Base-by-base conservation (phyloP, 2,329 filamentous ascomycete species). In the Cladobotryum protrusum region DNA sequence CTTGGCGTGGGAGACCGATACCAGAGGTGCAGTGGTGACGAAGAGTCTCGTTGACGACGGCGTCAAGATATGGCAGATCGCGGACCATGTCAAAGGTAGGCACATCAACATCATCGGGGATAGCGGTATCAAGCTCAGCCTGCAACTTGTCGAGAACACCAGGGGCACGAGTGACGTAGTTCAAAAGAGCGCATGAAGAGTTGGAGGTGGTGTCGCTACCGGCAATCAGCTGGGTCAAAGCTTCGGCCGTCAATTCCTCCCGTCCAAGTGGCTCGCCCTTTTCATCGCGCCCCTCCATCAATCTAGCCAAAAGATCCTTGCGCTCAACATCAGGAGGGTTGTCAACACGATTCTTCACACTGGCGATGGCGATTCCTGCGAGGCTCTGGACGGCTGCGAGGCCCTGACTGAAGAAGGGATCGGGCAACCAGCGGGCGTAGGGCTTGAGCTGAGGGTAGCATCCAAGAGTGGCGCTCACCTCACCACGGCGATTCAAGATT, bases 281-380 rank as follows among this genome's bases (percentile, higher is more conserved):
- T 53, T 88, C 85, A 64, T 96, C 89, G 50, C 86, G 84, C 43
- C 88, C 89, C 68, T 95, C 86, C 82, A 95, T 92, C 9, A 96
- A 73, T 2, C 88, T 79, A 1, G 87, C 83, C 4, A 96, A 82
- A 1, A 96, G 78, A 61, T 96, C 90, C 44, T 85, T 84, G 54
- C 90, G 85, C 34, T 81, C 77, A 18, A 80, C 76, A 5, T 79
- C 71, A 2, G 77, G 79, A n/a, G 85, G 82, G 52, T 81, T 81
- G 9, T 86, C 84, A 1, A 95, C 73, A 14, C 90, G 81, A 15
- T 81, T 75, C 56, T 83, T 84, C 45, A 96, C 91, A 5, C 88
- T 79, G 1, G 90, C 89, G 49, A 92, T 85, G 29, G 90, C 91
- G 57, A 96, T 96, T 37, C 90, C 90, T 0, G 89, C 88, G 2